These are phyloP conservation scores for Ananas comosus DNA, from an alignment of 176 grass and related monocot genomes.

Conservation along the genomic window DNA sequence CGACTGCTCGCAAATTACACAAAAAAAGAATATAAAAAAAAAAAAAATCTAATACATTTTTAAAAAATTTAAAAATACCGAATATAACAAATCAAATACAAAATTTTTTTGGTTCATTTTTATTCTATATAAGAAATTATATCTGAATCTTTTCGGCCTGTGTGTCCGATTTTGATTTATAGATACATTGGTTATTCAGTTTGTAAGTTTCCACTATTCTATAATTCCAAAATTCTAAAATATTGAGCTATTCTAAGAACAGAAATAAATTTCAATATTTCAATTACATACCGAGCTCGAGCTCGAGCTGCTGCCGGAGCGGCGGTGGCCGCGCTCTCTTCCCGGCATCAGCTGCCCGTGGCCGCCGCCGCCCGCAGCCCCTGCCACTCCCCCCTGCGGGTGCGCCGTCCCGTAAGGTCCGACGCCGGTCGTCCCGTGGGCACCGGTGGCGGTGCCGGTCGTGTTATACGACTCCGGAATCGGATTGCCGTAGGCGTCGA, in stretches of 20 bases:
- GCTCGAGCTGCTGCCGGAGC: conserved; percentile 56
- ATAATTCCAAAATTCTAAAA: too few species aligned
- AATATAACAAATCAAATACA: background rate
- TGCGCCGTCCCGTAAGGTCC: background rate
- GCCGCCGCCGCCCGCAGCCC: background rate
- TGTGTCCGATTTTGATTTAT: background rate
- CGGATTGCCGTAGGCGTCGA: background rate
- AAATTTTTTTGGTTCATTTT: too few species aligned
- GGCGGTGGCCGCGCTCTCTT: background rate
- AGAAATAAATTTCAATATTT: background rate
- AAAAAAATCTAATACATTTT: background rate
- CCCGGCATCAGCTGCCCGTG: background rate
- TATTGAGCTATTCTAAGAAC: too few species aligned
- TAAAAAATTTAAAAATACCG: too few species aligned
- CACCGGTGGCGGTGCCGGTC: background rate
- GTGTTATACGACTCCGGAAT: background rate
- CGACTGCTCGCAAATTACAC: conserved; percentile 8
- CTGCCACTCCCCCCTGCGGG: too few species aligned
- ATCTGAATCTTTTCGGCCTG: too few species aligned
- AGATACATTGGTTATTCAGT: too few species aligned
- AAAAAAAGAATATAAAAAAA: background rate
- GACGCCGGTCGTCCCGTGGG: background rate
- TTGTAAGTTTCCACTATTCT: too few species aligned
- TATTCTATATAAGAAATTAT: too few species aligned
- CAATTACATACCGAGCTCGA: conserved; percentile 44